Evolutionary conservation across 2,329 filamentous ascomycete species (phyloP).

Genomic region (Juglanconis juglandina): DNA sequence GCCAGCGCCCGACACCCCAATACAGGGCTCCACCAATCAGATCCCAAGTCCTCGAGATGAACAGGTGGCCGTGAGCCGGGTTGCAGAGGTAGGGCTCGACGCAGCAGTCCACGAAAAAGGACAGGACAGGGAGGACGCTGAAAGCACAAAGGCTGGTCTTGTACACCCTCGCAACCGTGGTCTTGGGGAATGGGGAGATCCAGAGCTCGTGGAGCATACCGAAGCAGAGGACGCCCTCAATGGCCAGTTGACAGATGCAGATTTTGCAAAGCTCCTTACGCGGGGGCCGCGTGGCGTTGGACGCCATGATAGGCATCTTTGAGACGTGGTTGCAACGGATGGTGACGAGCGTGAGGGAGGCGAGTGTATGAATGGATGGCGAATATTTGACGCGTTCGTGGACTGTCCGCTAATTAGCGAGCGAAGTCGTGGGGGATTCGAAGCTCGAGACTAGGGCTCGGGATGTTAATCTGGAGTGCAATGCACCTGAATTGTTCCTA

Average conservation of each 20-base stretch:
- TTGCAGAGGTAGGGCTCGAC: neutral
- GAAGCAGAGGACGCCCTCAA: neutral
- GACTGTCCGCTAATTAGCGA: too few relatives aligned
- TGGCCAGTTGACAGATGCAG: neutral
- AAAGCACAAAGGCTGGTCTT: neutral
- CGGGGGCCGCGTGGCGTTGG: neutral
- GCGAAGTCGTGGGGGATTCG: too few relatives aligned
- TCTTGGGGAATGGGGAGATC: neutral
- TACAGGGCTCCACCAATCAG: neutral
- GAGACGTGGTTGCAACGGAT: neutral
- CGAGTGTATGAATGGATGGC: neutral
- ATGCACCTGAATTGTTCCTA: too few relatives aligned
- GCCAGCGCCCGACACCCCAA: neutral
- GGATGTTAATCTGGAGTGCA: too few relatives aligned
- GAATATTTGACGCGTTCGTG: too few relatives aligned
- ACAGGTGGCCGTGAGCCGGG: neutral
- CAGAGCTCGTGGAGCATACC: neutral
- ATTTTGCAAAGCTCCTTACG: neutral
- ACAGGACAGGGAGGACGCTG: neutral
- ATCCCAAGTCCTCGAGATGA: neutral
- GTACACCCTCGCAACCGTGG: neutral
- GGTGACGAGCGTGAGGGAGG: neutral
- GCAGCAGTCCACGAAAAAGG: neutral
- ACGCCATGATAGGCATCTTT: neutral
- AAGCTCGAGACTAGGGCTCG: too few relatives aligned